Evolutionary conservation across 2,329 filamentous ascomycete species (phyloP).

Genomic region (Ceratocystis colombiana): DNA sequence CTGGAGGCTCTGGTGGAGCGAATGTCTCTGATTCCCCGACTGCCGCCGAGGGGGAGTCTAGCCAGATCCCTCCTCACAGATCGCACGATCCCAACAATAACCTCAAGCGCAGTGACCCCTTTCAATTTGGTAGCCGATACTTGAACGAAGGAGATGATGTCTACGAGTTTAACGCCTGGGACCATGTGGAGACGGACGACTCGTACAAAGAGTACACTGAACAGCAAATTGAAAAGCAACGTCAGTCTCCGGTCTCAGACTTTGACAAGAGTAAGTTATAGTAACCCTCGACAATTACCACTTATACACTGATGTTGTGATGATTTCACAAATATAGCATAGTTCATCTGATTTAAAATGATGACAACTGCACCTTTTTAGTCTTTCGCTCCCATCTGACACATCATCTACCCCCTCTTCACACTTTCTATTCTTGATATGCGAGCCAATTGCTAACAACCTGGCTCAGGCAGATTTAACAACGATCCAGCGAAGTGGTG

Average conservation of each 20-base stretch:
- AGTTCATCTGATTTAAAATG: slow-evolving; percentile 59
- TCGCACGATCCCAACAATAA: slow-evolving; percentile 64
- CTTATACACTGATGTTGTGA: slow-evolving; percentile 38
- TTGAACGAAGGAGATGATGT: slow-evolving; percentile 78
- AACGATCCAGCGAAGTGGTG: slow-evolving; percentile 88
- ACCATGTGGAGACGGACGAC: slow-evolving; percentile 89
- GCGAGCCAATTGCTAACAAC: slow-evolving; percentile 24
- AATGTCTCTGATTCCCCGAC: slow-evolving; percentile 5
- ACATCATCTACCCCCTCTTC: slow-evolving; percentile 30
- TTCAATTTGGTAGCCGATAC: slow-evolving; percentile 85
- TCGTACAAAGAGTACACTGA: slow-evolving; percentile 78
- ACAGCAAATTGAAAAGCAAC: slow-evolving; percentile 74
- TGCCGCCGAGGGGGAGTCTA: slow-evolving; percentile 6
- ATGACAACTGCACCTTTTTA: slow-evolving; percentile 50
- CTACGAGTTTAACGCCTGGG: slow-evolving; percentile 98
- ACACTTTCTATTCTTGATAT: slow-evolving; percentile 21
- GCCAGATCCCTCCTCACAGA: slow-evolving; percentile 46
- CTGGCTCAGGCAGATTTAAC: slow-evolving; percentile 63
- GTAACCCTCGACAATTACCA: slow-evolving; percentile 16
- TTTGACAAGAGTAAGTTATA: slow-evolving; percentile 67
- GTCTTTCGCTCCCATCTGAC: slow-evolving; percentile 70
- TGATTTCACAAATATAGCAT: slow-evolving; percentile 51
- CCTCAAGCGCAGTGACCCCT: slow-evolving; percentile 80
- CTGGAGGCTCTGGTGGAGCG: slow-evolving; percentile 17
- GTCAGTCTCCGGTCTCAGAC: slow-evolving; percentile 75